Base-by-base conservation (phyloP, 148 eudicot genomes). In the Camellia sinensis region DNA sequence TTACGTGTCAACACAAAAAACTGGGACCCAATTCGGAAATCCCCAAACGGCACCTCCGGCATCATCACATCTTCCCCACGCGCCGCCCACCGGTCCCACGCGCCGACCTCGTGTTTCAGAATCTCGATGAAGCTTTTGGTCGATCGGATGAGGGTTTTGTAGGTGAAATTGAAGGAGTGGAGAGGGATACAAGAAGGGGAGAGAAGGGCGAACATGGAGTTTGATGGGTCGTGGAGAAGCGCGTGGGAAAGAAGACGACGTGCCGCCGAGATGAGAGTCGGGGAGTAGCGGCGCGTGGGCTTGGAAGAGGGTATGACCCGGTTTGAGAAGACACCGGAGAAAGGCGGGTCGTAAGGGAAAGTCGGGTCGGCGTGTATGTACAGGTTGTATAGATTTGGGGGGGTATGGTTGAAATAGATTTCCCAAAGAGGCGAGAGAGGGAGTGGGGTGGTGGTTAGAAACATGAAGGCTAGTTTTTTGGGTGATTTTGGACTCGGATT, bases 371-470 rank as follows among this genome's bases (percentile, higher is more conserved):
- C 88, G 69, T 93, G 98, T 65, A 96, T 73, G 87, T 96, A 96
- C 7, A 93, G 78, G 75, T 93, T 96, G 90, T 92, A 95, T 22
- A 83, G 80, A 1, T 63, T 71, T 62, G 7, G 66, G 71, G 86
- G 75, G 67, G 85, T 84, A 59, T 76, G 80, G 77, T 84, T 82
- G 84, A 95, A 95, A 82, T 75, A 95, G 1, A 56, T 66, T 54
- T 95, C 95, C 99, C 99, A 93, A 0, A 95, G 80, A 2, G 95
- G 91, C 0, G 97, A 90, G 21, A 92, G 84, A 5, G 94, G 94
- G n/a, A 95, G 84, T 9, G 93, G 89, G 1, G 88, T 78, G 43
- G 91, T 87, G 22, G 99, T 92, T 61, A 95, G 78, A 77, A 93
- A 93, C 86, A 95, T 75, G 81, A 93, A 95, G 2, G 99, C 99